phyloP scores from a whole-genome alignment of 805 yeast species.

The Saccharomycopsis synnaedendra region DNA sequence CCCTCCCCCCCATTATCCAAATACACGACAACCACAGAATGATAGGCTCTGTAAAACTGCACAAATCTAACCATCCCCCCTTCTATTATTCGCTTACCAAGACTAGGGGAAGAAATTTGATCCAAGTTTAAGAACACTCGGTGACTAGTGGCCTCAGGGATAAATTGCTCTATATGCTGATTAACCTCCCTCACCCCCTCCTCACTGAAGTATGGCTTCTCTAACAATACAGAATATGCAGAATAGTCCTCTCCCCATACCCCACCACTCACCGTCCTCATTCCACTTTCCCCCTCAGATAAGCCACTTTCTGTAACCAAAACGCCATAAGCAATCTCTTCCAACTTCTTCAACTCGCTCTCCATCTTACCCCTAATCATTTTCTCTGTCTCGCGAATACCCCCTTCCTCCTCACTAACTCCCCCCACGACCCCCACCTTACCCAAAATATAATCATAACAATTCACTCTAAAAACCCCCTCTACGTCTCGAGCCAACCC shows the following conservation, averaged over 20 bases:
- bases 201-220: background rate
- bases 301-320: slow-evolving; percentile 43
- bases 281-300: slow-evolving; percentile 47
- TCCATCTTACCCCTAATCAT: slow-evolving; percentile 20
- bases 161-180: background rate
- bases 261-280: slow-evolving; percentile 50
- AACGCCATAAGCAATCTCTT: slow-evolving; percentile 32
- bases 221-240: no score
- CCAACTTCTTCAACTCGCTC: slow-evolving; percentile 27
- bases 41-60: slow-evolving; percentile 26
- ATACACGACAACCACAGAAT: slow-evolving; percentile 23
- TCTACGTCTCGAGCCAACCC: slow-evolving; percentile 20
- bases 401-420: slow-evolving; percentile 27
- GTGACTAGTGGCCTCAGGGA: slow-evolving; percentile 30
- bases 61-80: slow-evolving; percentile 39
- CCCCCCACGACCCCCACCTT: slow-evolving; percentile 38
- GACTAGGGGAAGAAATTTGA: slow-evolving; percentile 51
- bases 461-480: slow-evolving; percentile 41
- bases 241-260: no score
- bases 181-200: background rate
- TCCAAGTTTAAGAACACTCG: slow-evolving; percentile 42
- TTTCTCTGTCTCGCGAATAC: slow-evolving; percentile 21
- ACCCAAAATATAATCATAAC: slow-evolving; percentile 45
- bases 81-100: slow-evolving; percentile 44
- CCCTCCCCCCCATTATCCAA: slow-evolving; percentile 21